Evolutionary conservation across 2,329 filamentous ascomycete species (phyloP), one percentile per base, ranked within the genome.

Genomic region (Ceratocystis lukuohia): DNA sequence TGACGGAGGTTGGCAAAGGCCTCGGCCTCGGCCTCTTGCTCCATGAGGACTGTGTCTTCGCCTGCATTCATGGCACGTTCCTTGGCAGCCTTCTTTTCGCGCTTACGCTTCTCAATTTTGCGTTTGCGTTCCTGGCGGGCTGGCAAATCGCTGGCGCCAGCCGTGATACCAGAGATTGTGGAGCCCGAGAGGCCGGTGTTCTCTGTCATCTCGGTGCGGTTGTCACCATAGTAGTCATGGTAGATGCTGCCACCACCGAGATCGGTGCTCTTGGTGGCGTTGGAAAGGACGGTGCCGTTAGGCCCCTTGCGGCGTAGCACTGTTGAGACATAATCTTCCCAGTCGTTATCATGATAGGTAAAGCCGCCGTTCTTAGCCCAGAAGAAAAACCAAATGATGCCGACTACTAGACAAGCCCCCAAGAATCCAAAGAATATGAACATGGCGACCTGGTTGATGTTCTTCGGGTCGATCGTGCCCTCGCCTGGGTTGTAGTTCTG

Each of bases 261-360:
- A 69, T 88, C 82, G 1, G 92, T 96, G 71, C 85, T 87, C 71
- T 85, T 84, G 1, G 91, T 96, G 0, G 89, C 92, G 65, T 90
- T 89, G 66, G 85, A 88, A 3, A 96, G 80, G 1, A 93, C 86
- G 57, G 88, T 92, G 50, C 93, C 93, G 76, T 96, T 92, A 4
- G 92, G 91, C 0, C 91, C 92, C 72, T 88, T 91, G 65, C 92
- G 88, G 53, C 94, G 84, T 59, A 99, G 77, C 1, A 99, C 94
- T 0, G 93, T 96, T 1, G 88, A 88, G 75, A 97, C 97, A 84
- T 99, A 99, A 73, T 99, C 94, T 5, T 97, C 93, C 93, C 94
- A 99, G 76, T 99, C 94, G 45, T 84, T 81, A 69, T 95, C 79
- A 61, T 83, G 82, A 81, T 91, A 97, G 69, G 88, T 79, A 78